Evolutionary conservation across 352 stramenopile genomes (phyloP), one percentile per base, ranked within the genome.

Genomic region (Globisporangium abappressorium): DNA sequence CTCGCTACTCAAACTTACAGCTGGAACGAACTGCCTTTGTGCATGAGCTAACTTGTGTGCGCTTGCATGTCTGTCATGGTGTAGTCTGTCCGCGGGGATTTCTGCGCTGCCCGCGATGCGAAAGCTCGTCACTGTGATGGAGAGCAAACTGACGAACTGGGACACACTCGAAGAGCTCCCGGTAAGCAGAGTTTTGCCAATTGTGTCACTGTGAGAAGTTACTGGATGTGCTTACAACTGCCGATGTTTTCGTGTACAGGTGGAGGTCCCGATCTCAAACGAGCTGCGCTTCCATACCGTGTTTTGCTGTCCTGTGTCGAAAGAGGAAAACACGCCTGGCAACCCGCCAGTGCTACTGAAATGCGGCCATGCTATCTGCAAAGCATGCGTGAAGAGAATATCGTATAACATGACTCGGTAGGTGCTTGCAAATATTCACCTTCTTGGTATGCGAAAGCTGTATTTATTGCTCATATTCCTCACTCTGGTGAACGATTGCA

Each of bases 261-360:
- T 87, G 71, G 88, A 97, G 65, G 81, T 97, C 14, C 87, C 87
- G 4, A 80, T 94, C 60, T 71, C 81, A 11, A 89, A 94, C 70
- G 83, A 92, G 55, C 71, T 92, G 64, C 86, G 86, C 26, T 97
- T 95, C 69, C 89, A 97, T 70, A 93, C 79, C 6, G 85, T 97
- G 28, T 96, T 97, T 41, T 90, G 85, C 34, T 97, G 89, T 43
- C 89, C 89, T 24, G 87, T 97, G 14, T 93, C 87, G 0, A 92
- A 94, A 69, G 89, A 97, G 75, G 85, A 93, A 65, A 93, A 84
- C 69, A 89, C 87, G n/a, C 78, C 84, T 28, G 79, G 81, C 0
- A 96, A 97, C 54, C 88, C 89, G 24, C 89, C 89, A 55, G 84
- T 94, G 74, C 73, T 97, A 59, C 76, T 97, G 20, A 94, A 94